Evolutionary conservation across 2,329 filamentous ascomycete genomes (phyloP).

Genomic region (Aspergillus sp.): DNA sequence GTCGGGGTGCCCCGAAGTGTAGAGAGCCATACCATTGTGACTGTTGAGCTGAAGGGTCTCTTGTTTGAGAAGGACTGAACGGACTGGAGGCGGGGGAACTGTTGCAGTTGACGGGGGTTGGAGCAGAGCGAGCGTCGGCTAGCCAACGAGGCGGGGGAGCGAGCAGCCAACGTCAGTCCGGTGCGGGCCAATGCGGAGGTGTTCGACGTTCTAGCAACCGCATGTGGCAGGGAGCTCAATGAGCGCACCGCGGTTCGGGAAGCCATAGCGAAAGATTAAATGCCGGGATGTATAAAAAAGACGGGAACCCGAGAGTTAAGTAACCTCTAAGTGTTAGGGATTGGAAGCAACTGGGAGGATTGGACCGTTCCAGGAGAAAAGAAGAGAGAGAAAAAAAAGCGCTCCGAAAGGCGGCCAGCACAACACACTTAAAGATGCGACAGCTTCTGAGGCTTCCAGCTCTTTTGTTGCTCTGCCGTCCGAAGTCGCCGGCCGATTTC

Average conservation of each 20-base stretch:
- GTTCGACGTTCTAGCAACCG: slow-evolving; percentile 25
- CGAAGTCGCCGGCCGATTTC: slow-evolving; percentile 26
- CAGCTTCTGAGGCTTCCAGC: neutral
- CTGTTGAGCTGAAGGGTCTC: slow-evolving; percentile 38
- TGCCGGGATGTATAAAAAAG: slow-evolving; percentile 5
- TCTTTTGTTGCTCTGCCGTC: slow-evolving; percentile 13
- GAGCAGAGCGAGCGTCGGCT: slow-evolving; percentile 31
- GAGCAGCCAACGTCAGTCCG: slow-evolving; percentile 28
- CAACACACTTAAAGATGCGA: slow-evolving; percentile 6
- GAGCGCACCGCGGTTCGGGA: slow-evolving; percentile 41
- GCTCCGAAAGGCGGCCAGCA: slow-evolving; percentile 11
- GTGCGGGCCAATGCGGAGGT: slow-evolving; percentile 34
- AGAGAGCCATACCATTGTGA: slow-evolving; percentile 37
- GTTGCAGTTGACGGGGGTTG: slow-evolving; percentile 28
- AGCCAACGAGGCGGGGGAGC: slow-evolving; percentile 29
- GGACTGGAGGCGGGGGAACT: slow-evolving; percentile 40
- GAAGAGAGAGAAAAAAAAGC: slow-evolving; percentile 9
- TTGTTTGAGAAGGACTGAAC: slow-evolving; percentile 31
- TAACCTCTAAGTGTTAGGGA: neutral
- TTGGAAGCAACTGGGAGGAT: slow-evolving; percentile 3
- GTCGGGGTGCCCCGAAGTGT: neutral
- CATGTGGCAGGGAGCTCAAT: slow-evolving; percentile 38
- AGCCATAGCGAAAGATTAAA: slow-evolving; percentile 31
- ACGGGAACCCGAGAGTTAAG: neutral
- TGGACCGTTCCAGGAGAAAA: slow-evolving; percentile 2